Base-by-base conservation (phyloP, 371 early-diverging fungal genomes). In the Actinomucor elegans region DNA sequence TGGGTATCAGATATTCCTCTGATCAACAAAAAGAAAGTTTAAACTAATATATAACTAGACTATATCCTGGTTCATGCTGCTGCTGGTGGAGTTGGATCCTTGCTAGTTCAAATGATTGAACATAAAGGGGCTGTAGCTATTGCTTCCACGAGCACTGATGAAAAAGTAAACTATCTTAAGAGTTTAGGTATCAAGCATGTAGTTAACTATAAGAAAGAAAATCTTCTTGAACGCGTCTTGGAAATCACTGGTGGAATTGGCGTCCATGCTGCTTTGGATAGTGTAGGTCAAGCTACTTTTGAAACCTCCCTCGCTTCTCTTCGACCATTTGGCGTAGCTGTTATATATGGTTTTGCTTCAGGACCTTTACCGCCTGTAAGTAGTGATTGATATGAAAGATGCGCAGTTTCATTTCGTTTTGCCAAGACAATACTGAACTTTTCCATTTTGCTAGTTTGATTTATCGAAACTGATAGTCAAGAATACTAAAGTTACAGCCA, bases 281-380 rank as follows among this genome's bases (percentile, higher is more conserved):
- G 96, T 41, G 93, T 97, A 14, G 98, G 98, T 23, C 90, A 89
- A 55, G 69, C 83, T 5, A 94, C 96, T 0, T 97, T 89, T 65
- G 91, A 93, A 32, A 76, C 64, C 4, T 88, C 89, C 9, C 64
- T 95, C 21, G 79, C 80, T 17, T 82, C 77, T 24, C 67, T 91
- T 12, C 81, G 86, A n/a, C 80, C 86, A n/a, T 71, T 90, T 11
- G 98, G 96, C 31, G 81, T 83, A 2, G 44, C 96, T 61, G 78
- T 94, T 40, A 88, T 87, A n/a, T 97, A 94, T 74, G 98, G 98
- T 34, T 95, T 95, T 59, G 92, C 96, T 2, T 88, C 90, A 28
- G 97, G 98, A 11, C 77, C 80, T 7, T 92, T 95, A 1, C 87
- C 83, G 26, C 91, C 92, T 0, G 48, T 94, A n/a, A n/a, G n/a